phyloP scores from a whole-genome alignment of 2,329 filamentous ascomycete species.

The Phyllosticta ampelicida region DNA sequence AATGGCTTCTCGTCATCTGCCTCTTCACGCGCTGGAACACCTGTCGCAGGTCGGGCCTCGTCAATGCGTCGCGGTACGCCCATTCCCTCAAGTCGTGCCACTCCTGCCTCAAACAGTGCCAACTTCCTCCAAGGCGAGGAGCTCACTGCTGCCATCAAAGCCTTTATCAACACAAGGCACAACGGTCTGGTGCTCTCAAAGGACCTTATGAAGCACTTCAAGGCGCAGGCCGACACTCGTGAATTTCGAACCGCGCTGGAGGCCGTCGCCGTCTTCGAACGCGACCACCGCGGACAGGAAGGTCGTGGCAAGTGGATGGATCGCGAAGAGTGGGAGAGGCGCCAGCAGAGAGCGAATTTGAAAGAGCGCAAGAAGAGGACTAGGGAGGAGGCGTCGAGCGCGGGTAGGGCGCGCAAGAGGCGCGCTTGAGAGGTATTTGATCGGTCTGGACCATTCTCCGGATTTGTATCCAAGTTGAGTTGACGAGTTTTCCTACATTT shows the following conservation, averaged over 20 bases:
- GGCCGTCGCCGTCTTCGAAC: not conserved
- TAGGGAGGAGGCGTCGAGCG: not conserved
- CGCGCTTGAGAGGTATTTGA: not conserved
- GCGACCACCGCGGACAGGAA: not conserved
- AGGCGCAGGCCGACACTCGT: not conserved
- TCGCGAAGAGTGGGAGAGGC: not conserved
- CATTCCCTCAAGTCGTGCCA: slow-evolving; percentile 13
- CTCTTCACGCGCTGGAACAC: slow-evolving; percentile 32
- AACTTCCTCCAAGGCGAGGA: slow-evolving; percentile 29
- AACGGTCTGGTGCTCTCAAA: slow-evolving; percentile 72
- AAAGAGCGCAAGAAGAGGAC: not conserved
- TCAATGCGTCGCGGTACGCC: slow-evolving; percentile 19
- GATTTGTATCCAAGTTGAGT: not conserved
- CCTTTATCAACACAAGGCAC: slow-evolving; percentile 63
- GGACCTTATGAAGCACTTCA: slow-evolving; percentile 78
- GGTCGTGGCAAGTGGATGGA: not conserved
- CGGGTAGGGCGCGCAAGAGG: not conserved
- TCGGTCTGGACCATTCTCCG: not conserved
- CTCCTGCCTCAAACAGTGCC: not conserved
- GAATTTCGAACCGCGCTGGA: not conserved
- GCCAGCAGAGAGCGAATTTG: not conserved
- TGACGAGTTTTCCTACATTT: not conserved
- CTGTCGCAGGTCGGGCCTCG: slow-evolving; percentile 19
- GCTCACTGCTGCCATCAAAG: slow-evolving; percentile 50
- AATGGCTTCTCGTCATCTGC: slow-evolving; percentile 30